Percentiles rank a stretch among this genome's conserved stretches.
These are phyloP conservation scores for Tubosaeta brunneosetosa DNA, from an alignment of 768 basidiomycete genomes.

Conservation along the genomic window DNA sequence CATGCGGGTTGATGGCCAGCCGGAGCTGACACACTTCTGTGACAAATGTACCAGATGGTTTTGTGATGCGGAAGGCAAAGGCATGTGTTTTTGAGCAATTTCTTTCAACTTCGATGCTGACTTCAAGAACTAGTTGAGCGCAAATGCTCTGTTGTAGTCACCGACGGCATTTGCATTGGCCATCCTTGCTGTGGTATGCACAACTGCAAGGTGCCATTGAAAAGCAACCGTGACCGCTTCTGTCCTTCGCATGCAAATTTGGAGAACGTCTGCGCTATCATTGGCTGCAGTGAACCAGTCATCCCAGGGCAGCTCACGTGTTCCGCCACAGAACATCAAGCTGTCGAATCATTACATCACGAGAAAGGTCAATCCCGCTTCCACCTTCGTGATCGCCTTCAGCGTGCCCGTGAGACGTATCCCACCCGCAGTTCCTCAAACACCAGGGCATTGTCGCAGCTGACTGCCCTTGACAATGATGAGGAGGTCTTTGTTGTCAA, in stretches of 20 bases:
- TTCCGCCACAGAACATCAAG: background rate
- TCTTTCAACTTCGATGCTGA: background rate
- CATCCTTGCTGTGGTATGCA: background rate
- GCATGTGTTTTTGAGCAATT: too few species aligned
- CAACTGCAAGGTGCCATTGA: background rate
- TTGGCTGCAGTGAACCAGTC: background rate
- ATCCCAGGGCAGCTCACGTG: background rate
- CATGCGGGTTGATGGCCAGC: background rate
- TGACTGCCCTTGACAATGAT: background rate
- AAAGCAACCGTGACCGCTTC: background rate
- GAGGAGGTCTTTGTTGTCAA: background rate
- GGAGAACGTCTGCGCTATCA: background rate
- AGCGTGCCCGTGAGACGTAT: background rate
- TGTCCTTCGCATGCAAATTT: background rate
- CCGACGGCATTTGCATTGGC: background rate
- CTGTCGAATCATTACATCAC: background rate
- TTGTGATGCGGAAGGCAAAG: background rate
- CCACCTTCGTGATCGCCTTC: background rate
- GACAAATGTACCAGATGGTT: background rate
- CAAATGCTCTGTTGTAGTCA: background rate
- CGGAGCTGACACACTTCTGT: background rate
- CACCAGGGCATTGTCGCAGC: background rate
- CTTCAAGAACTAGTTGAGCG: background rate
- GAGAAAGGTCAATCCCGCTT: constrained; percentile 3
- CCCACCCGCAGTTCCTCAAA: background rate